A percentile compares a stretch with the other conserved stretches of the same genome.
These are phyloP conservation scores for Orbilia oligospora DNA, from an alignment of 2,329 filamentous ascomycete genomes.

Conservation along the genomic window DNA sequence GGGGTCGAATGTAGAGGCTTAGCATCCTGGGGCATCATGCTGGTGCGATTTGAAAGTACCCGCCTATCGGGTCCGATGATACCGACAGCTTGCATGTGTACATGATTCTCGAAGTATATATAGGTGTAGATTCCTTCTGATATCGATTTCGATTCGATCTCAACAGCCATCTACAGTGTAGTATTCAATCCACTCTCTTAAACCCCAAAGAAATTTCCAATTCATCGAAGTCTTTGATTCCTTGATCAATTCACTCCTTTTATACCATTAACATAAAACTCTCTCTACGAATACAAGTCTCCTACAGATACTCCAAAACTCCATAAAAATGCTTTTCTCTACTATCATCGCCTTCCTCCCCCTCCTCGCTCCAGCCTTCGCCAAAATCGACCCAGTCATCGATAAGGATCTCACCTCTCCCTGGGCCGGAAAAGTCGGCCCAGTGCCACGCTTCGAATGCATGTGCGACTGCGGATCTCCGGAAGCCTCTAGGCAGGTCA, in stretches of 20 bases:
- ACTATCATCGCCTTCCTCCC: slow-evolving; percentile 26
- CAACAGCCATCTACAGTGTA: neutral
- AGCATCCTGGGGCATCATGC: slow-evolving; percentile 3
- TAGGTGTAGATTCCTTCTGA: neutral
- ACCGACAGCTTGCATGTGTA: neutral
- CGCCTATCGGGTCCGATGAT: neutral
- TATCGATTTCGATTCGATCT: neutral
- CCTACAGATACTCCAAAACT: neutral
- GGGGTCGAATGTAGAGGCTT: neutral
- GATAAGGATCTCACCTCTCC: slow-evolving; percentile 8
- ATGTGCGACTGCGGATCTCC: slow-evolving; percentile 44
- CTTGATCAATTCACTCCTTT: neutral
- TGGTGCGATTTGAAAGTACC: neutral
- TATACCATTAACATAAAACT: neutral
- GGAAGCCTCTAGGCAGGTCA: slow-evolving; percentile 27
- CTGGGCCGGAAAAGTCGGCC: slow-evolving; percentile 36
- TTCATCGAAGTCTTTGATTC: neutral
- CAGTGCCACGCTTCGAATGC: slow-evolving; percentile 55
- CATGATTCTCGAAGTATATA: neutral
- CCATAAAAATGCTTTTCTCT: slow-evolving; percentile 40
- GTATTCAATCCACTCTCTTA: neutral
- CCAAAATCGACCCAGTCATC: slow-evolving; percentile 1
- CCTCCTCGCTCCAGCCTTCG: neutral
- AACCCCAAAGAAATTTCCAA: neutral
- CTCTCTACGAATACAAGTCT: neutral